Conservation (phyloP, 345 rosid genomes). For the Kandelia obovata region DNA sequence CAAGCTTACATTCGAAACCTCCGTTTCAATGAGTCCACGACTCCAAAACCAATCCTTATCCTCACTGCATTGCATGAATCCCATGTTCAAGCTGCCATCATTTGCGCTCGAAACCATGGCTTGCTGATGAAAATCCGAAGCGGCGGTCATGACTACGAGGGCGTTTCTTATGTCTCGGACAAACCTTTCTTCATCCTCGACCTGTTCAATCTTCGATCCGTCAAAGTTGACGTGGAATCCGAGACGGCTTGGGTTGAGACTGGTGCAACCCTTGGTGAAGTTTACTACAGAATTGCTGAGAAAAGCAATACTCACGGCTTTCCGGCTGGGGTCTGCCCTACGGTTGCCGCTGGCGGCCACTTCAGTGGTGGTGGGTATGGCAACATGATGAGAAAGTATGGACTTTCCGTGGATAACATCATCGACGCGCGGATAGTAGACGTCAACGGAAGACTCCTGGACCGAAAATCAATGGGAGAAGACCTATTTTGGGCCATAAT, state of each 20-base stretch:
- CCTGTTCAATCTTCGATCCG: slow-evolving; percentile 7
- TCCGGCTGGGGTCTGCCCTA: slow-evolving; percentile 10
- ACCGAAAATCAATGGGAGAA: slow-evolving; percentile 11
- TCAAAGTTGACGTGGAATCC: background rate
- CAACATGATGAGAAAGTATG: slow-evolving; percentile 13
- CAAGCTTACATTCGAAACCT: slow-evolving; percentile 7
- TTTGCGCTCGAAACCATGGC: background rate
- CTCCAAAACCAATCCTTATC: slow-evolving; percentile 5
- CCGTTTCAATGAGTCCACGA: slow-evolving; percentile 7
- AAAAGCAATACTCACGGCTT: slow-evolving; percentile 10
- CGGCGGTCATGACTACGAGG: slow-evolving; percentile 12
- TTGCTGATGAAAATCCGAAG: slow-evolving; percentile 12
- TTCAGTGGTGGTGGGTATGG: slow-evolving; percentile 13
- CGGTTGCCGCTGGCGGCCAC: slow-evolving; percentile 10
- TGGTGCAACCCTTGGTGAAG: slow-evolving; percentile 10
- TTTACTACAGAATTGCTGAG: slow-evolving; percentile 7
- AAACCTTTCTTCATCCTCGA: slow-evolving; percentile 11
- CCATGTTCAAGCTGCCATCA: slow-evolving; percentile 10
- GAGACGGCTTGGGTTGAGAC: slow-evolving; percentile 9
- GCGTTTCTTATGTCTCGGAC: slow-evolving; percentile 4
- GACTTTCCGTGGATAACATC: slow-evolving; percentile 5
- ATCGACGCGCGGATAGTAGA: slow-evolving; percentile 6
- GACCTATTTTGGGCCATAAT: slow-evolving; percentile 14
- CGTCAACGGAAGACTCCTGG: slow-evolving; percentile 10
- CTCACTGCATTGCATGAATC: slow-evolving; percentile 4